Evolutionary conservation across 495 filamentous ascomycete species (phyloP), one percentile per base, ranked within the genome.

Genomic region (Neurospora hispaniola): DNA sequence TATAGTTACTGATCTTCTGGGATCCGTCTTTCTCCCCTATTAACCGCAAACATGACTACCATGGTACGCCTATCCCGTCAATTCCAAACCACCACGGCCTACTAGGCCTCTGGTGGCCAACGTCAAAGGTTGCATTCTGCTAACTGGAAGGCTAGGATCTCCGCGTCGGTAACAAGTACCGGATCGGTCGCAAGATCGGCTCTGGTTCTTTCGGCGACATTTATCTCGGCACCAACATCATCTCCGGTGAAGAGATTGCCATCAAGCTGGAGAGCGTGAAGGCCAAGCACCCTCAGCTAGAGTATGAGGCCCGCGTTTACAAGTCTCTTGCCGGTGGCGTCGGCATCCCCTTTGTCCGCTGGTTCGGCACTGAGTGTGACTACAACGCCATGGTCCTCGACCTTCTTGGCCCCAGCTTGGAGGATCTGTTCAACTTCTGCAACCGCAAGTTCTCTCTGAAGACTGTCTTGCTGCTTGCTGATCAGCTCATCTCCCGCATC

Each of bases 371-470:
- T 72, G 96, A 99, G 84, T 99, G 96, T 84, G 96, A 99, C 85
- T 99, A 99, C 89, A 98, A 99, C 84, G 96, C 96, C 79, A 99
- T 99, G 96, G 96, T 99, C 69, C 91, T 99, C 75, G 96, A 99
- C 79, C 90, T 99, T 20, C 92, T 99, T 46, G 96, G 96, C 70
- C 96, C 96, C 73, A 97, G 93, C 81, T 86, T 99, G 86, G 96
- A 99, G 84, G 96, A 99, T 81, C 87, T 99, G n/a, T 99, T 99
- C 94, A 99, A 99, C 89, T 99, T 99, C 83, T 99, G 96, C 90
- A 99, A 98, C 89, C 91, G 96, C 81, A 99, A 99, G 82, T 99
- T 98, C 88, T 97, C 96, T 11, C 85, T 99, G 76, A 99, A 99
- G 91, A 99, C 96, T n/a, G 96, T 99, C 48, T 86, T 99, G 18